Base-by-base conservation (phyloP, 2,329 filamentous ascomycete genomes). In the Claviceps monticola region DNA sequence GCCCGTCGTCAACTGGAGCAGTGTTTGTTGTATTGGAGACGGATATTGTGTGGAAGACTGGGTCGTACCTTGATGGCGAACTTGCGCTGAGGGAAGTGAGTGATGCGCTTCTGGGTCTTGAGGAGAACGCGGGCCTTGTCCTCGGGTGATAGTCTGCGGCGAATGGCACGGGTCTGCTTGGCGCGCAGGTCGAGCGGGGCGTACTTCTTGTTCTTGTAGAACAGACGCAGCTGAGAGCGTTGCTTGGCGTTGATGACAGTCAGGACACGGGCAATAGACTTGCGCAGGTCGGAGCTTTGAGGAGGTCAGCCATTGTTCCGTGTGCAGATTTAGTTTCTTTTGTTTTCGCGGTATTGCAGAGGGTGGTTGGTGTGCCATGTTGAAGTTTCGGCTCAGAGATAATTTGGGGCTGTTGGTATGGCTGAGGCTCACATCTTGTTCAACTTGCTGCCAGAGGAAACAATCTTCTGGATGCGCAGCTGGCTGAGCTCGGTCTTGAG, bases 141-240 rank as follows among this genome's bases (percentile, higher is more conserved):
- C 80, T 94, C 82, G 73, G 88, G 84, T 69, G 86, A 91, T 76
- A 98, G 80, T 70, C 88, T 82, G 79, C 94, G 88, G 70, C 93
- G 89, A 77, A 97, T 94, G 71, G 90, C 93, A 68, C 93, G 90
- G 71, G 93, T 98, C 80, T 93, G 84, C 87, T 97, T 97, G 71
- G 89, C 75, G 75, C 93, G 88, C 79, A 98, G 90, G 74, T 98
- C 94, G 72, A 98, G 88, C 61, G 93, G 93, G 60, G 89, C 77
- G 83, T 96, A 96, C 82, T 96, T 97, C 88, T 97, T 97, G 84
- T 86, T 86, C 83, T 95, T 94, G 84, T 98, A 98, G 86, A 97
- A 97, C 63, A 97, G 81, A 67, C 90, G 89, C 68, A 98, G 88
- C 79, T 97, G 90, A 63, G 88, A 80, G 73, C 94, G 86, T 81